Evolutionary conservation across 345 rosid genomes (phyloP).

Genomic region (Anastatica hierochuntica): DNA sequence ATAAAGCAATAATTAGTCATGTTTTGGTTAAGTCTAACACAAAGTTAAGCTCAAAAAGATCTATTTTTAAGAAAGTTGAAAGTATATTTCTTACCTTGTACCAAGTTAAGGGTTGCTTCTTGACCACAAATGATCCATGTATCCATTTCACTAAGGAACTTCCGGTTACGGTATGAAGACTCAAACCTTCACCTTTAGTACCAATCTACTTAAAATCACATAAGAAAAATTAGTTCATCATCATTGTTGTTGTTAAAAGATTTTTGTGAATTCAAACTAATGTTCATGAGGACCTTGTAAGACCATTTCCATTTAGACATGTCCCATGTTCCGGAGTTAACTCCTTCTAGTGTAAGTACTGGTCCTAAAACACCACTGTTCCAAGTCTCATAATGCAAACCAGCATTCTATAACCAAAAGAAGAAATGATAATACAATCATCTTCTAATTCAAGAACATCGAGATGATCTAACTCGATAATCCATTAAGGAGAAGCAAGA

Average conservation of each 20-base stretch:
- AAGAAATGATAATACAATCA: too few relatives aligned
- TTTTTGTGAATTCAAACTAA: too few relatives aligned
- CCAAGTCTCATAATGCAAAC: constrained; percentile 67
- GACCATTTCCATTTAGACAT: constrained; percentile 79
- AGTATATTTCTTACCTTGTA: constrained; percentile 36
- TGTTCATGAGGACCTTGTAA: too few relatives aligned
- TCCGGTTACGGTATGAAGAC: constrained; percentile 38
- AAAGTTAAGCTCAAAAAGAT: too few relatives aligned
- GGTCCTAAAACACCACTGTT: constrained; percentile 65
- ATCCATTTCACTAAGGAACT: constrained; percentile 45
- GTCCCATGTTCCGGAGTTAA: constrained; percentile 53
- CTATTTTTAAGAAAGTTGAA: not conserved
- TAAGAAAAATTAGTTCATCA: not conserved
- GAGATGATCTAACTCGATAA: too few relatives aligned
- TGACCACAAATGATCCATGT: constrained; percentile 29
- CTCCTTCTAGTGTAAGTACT: constrained; percentile 47
- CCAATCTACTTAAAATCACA: constrained; percentile 41
- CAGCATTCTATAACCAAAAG: constrained; percentile 38
- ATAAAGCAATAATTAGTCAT: too few relatives aligned
- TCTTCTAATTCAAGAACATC: too few relatives aligned
- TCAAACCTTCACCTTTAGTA: constrained; percentile 61
- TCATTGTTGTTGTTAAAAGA: not conserved
- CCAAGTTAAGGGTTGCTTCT: constrained; percentile 59
- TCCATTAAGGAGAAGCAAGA: not conserved
- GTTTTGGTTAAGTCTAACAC: too few relatives aligned